phyloP scores from a whole-genome alignment of 1,284 basidiomycete genomes.

The Ceratobasidium sp. region DNA sequence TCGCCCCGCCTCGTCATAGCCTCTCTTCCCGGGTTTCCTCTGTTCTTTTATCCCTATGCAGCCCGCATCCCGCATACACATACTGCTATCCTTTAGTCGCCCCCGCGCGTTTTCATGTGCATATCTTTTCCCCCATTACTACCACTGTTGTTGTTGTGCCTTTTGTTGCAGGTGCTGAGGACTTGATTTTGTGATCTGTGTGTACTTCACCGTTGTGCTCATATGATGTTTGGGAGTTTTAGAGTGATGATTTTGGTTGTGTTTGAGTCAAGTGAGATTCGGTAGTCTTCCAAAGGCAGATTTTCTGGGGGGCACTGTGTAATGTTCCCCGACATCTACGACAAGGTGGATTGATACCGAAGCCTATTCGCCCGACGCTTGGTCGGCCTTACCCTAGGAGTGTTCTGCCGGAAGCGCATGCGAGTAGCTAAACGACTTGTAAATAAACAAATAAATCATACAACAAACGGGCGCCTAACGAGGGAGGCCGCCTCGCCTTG shows the following conservation, averaged over 20 bases:
- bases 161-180: not conserved
- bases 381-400: too few species aligned
- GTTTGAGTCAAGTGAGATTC: too few species aligned
- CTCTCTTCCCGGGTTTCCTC: constrained; percentile 50
- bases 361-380: too few species aligned
- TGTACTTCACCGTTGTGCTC: constrained; percentile 36
- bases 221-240: constrained; percentile 37
- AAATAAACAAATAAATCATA: too few species aligned
- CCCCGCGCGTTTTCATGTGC: constrained; percentile 38
- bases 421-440: too few species aligned
- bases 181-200: not conserved
- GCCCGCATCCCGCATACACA: not conserved
- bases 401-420: too few species aligned
- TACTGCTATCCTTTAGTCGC: constrained; percentile 17
- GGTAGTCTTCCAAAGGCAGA: too few species aligned
- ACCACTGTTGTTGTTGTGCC: not conserved
- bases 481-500: too few species aligned
- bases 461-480: too few species aligned
- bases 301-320: too few species aligned
- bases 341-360: too few species aligned
- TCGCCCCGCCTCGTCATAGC: constrained; percentile 47
- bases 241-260: constrained; percentile 23
- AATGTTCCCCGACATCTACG: too few species aligned
- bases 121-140: constrained; percentile 34
- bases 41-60: constrained; percentile 47